Evolutionary conservation across 1,284 basidiomycete species (phyloP).

Genomic region (Cutaneotrichosporon cyanovorans): DNA sequence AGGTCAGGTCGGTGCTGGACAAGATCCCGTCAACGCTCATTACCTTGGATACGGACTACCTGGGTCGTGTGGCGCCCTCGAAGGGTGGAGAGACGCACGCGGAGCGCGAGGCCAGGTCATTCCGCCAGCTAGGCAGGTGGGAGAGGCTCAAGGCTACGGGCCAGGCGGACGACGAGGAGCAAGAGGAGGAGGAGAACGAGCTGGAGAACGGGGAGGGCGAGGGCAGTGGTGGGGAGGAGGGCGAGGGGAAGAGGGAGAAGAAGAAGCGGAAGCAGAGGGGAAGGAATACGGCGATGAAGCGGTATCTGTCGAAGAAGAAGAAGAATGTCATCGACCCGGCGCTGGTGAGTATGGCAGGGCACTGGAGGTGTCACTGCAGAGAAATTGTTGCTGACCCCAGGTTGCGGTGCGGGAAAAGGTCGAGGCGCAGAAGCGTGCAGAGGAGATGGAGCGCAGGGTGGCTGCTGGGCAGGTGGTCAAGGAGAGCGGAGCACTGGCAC

Average conservation of each 20-base stretch:
- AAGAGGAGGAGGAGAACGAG: constrained; percentile 6
- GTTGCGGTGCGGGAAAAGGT: constrained; percentile 32
- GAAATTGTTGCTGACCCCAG: constrained; percentile 14
- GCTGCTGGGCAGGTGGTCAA: constrained; percentile 26
- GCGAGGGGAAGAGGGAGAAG: constrained; percentile 52
- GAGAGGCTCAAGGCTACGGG: constrained; percentile 65
- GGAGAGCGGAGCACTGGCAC: constrained; percentile 31
- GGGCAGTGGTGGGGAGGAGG: constrained; percentile 26
- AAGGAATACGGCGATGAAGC: constrained; percentile 72
- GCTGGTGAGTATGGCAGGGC: constrained; percentile 68
- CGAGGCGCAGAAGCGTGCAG: constrained; percentile 26
- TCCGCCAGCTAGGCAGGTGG: constrained; percentile 61
- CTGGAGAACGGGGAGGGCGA: constrained; percentile 38
- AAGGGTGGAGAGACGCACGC: constrained; percentile 51
- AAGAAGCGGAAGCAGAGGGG: constrained; percentile 71
- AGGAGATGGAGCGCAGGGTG: constrained; percentile 21
- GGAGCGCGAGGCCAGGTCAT: constrained; percentile 53
- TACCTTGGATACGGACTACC: constrained; percentile 73
- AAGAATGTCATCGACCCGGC: constrained; percentile 88
- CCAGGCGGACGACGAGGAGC: constrained; percentile 62
- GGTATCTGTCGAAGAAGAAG: constrained; percentile 69
- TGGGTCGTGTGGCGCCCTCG: constrained; percentile 64
- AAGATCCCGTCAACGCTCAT: constrained; percentile 97
- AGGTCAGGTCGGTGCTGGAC: constrained; percentile 83
- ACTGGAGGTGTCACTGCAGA: too few relatives aligned